Evolutionary conservation across 1,139 yeast genomes (phyloP).

Genomic region (Sugiyamaella pinicola): DNA sequence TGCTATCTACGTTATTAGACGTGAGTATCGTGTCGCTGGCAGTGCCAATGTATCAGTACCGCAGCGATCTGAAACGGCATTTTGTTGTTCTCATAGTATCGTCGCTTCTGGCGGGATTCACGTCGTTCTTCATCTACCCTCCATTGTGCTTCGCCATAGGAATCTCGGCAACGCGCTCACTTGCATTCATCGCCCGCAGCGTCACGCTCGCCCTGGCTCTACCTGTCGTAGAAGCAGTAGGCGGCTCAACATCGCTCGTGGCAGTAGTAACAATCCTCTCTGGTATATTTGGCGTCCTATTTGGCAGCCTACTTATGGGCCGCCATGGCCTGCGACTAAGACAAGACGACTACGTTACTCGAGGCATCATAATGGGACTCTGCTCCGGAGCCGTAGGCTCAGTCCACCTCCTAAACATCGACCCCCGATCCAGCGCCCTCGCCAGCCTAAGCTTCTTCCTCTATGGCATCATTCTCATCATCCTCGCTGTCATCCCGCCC

Average conservation of each 20-base stretch:
- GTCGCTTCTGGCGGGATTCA: constrained; percentile 55
- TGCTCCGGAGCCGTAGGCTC: constrained; percentile 84
- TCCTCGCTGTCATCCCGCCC: constrained; percentile 62
- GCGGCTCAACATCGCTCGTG: constrained; percentile 71
- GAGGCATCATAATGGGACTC: constrained; percentile 76
- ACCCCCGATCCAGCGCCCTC: constrained; percentile 81
- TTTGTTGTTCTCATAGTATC: constrained; percentile 63
- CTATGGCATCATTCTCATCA: constrained; percentile 73
- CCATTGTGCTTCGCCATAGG: constrained; percentile 66
- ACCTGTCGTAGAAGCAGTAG: constrained; percentile 65
- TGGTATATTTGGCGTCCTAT: constrained; percentile 73
- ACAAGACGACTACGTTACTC: constrained; percentile 67
- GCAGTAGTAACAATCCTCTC: constrained; percentile 79
- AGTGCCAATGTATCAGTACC: constrained; percentile 74
- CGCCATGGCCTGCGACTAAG: constrained; percentile 51
- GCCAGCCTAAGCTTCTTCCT: constrained; percentile 69
- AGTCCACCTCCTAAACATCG: constrained; percentile 66
- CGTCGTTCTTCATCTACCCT: constrained; percentile 70
- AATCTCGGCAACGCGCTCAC: constrained; percentile 58
- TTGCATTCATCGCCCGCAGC: constrained; percentile 78
- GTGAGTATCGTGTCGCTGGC: constrained; percentile 74
- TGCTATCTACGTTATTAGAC: constrained; percentile 70
- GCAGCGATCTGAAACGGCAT: constrained; percentile 63
- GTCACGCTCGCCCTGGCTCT: constrained; percentile 82
- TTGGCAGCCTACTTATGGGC: constrained; percentile 58